Percentiles rank a stretch among this genome's conserved stretches.
phyloP scores from a whole-genome alignment of 2,329 filamentous ascomycete species.

The Gremmenia infestans region DNA sequence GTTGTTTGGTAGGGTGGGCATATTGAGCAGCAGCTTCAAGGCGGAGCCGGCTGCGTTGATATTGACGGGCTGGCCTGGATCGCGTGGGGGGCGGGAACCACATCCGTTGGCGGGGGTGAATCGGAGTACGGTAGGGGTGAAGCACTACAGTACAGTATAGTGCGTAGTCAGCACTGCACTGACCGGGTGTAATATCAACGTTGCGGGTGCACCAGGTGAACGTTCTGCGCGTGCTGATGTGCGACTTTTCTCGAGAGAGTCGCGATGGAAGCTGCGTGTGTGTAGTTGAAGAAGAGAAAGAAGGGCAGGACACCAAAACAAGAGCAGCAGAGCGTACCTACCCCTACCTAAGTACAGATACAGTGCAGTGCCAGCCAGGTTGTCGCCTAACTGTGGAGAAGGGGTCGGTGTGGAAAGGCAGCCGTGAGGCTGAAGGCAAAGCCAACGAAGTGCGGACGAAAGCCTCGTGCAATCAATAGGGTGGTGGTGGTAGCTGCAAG shows the following conservation, averaged over 20 bases:
- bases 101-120: no score
- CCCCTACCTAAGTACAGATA: neutral
- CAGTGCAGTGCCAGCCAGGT: neutral
- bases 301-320: no score
- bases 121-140: no score
- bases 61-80: neutral
- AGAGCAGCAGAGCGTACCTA: neutral
- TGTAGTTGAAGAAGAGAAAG: no score
- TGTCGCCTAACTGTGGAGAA: neutral
- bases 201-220: no score
- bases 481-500: neutral
- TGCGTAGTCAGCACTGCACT: no score
- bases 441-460: neutral
- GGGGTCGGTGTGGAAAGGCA: neutral
- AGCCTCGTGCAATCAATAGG: neutral
- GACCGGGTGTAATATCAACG: no score
- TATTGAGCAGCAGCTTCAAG: neutral
- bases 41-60: neutral
- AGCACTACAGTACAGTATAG: no score
- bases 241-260: no score
- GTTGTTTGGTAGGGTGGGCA: slow-evolving; percentile 14
- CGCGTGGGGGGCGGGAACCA: neutral
- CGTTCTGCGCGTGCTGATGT: no score
- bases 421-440: neutral
- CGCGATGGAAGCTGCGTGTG: no score